phyloP scores from a whole-genome alignment of 2,329 filamentous ascomycete genomes.

The Claviceps sp. region DNA sequence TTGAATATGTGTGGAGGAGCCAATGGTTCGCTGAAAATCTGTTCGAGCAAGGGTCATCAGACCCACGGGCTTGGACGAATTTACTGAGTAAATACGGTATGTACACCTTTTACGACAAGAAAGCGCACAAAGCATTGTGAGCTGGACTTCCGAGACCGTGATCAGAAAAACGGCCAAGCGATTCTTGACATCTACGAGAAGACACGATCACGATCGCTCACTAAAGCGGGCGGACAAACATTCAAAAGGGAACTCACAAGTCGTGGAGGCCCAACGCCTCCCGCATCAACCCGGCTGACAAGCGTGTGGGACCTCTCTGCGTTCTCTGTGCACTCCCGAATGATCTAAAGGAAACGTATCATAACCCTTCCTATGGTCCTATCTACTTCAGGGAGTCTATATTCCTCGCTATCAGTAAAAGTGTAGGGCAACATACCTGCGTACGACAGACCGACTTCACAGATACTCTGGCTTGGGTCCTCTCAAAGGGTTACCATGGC shows the following conservation, averaged over 20 bases:
- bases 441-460: not conserved
- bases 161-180: not conserved
- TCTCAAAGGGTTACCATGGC: constrained; percentile 9
- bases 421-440: not conserved
- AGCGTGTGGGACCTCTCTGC: no score
- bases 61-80: no score
- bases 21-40: no score
- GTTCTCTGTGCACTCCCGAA: no score
- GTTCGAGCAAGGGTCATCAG: no score
- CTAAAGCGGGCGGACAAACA: not conserved
- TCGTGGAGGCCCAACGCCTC: not conserved
- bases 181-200: not conserved
- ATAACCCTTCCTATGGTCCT: no score
- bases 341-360: no score
- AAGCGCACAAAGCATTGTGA: not conserved
- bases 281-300: no score
- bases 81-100: no score
- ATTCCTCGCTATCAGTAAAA: not conserved
- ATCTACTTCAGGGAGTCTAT: no score
- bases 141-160: not conserved
- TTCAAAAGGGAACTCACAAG: not conserved
- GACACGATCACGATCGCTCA: not conserved
- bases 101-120: not conserved
- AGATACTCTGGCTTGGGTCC: not conserved
- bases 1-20: no score